Conservation (phyloP, 1,284 basidiomycete species). For the Ganoderma lucidum region DNA sequence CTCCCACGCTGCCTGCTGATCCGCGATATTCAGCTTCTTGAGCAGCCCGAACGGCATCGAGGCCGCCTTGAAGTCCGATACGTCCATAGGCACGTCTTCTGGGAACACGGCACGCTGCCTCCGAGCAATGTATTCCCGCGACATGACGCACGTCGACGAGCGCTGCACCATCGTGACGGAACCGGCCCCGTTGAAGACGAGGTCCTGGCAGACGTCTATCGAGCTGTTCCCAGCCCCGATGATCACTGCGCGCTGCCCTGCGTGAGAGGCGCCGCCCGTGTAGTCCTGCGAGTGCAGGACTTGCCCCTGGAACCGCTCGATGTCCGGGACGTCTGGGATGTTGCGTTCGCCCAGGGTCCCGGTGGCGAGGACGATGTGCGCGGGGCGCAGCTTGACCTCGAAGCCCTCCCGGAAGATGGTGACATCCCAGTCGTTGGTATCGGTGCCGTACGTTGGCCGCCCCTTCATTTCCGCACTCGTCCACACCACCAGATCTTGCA, state of each 20-base stretch:
- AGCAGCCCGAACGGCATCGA: constrained; percentile 50
- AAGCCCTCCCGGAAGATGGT: constrained; percentile 50
- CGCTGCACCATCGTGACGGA: constrained; percentile 45
- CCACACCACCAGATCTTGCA: constrained; percentile 72
- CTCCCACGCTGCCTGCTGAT: constrained; percentile 37
- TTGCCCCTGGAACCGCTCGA: constrained; percentile 48
- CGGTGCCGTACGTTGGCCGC: constrained; percentile 46
- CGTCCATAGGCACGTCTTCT: constrained; percentile 50
- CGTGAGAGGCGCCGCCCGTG: constrained; percentile 47
- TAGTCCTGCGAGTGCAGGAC: constrained; percentile 54
- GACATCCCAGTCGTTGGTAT: constrained; percentile 58
- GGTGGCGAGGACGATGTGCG: constrained; percentile 67
- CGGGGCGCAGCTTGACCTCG: constrained; percentile 56
- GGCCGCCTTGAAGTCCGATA: constrained; percentile 56
- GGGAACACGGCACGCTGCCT: constrained; percentile 44
- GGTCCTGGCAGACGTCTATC: constrained; percentile 55
- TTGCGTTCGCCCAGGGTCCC: constrained; percentile 58
- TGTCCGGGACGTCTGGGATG: constrained; percentile 51
- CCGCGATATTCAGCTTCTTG: constrained; percentile 41
- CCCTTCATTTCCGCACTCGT: constrained; percentile 53
- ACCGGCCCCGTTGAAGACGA: constrained; percentile 48
- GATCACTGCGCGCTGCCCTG: constrained; percentile 56
- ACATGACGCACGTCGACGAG: constrained; percentile 40
- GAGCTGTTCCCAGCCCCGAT: constrained; percentile 59
- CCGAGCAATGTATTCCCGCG: constrained; percentile 40